phyloP scores from a whole-genome alignment of 768 basidiomycete genomes.

The Amanita phalloides region DNA sequence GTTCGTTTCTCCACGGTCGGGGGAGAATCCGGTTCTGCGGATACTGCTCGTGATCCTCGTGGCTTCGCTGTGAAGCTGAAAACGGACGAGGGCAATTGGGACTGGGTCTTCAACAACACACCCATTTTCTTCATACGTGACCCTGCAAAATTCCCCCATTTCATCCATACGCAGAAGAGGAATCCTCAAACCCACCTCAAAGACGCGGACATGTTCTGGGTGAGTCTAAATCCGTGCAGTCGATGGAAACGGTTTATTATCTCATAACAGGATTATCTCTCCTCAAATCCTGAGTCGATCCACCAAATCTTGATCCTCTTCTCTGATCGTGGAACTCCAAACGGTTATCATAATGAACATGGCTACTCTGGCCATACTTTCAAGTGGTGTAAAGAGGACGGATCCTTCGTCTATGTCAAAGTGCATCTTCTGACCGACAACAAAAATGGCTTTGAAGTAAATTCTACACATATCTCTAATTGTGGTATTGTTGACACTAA shows the following conservation, averaged over 20 bases:
- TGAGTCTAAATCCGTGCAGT: constrained; percentile 15
- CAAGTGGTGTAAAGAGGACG: constrained; percentile 80
- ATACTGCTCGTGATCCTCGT: constrained; percentile 88
- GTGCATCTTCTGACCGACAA: constrained; percentile 71
- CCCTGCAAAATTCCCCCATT: constrained; percentile 84
- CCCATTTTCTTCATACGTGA: constrained; percentile 88
- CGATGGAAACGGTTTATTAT: constrained; percentile 12
- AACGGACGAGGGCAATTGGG: constrained; percentile 86
- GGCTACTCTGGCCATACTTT: constrained; percentile 92
- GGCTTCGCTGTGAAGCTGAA: constrained; percentile 88
- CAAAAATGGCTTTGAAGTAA: constrained; percentile 78
- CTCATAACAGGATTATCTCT: constrained; percentile 64
- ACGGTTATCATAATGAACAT: constrained; percentile 79
- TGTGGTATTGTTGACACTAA: constrained; percentile 1
- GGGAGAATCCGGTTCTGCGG: constrained; percentile 81
- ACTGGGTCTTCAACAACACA: constrained; percentile 90
- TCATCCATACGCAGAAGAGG: constrained; percentile 90
- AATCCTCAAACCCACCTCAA: constrained; percentile 89
- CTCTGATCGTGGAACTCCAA: constrained; percentile 92
- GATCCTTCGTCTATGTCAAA: constrained; percentile 79
- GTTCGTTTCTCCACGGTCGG: constrained; percentile 91
- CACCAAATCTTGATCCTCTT: constrained; percentile 87
- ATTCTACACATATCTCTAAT: neutral
- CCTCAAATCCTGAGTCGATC: constrained; percentile 81
- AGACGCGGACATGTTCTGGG: constrained; percentile 82